Base-by-base conservation (phyloP, 2,329 filamentous ascomycete species). In the Calonectria multiphialidica region DNA sequence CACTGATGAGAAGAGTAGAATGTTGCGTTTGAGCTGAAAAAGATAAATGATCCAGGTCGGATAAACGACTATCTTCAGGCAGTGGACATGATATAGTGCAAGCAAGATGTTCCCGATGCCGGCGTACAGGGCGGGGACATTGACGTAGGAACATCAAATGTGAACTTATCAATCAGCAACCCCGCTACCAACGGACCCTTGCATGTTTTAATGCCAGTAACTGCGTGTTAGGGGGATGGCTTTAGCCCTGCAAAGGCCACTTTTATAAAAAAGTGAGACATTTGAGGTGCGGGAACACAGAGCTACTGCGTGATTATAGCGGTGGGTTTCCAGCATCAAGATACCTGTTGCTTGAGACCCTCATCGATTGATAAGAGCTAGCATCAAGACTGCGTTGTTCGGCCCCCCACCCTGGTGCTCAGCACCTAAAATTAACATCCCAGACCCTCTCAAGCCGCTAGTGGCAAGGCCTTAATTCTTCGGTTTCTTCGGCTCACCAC, bases 401-500 rank as follows among this genome's bases (percentile, higher is more conserved):
- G n/a, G 21, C 30, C 47, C 47, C 33, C 47, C 63, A 66, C 63
- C 53, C 21, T 47, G 45, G 28, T 10, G 30, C n/a, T 62, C 57
- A 62, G 45, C 45, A 47, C 62, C 62, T 65, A 65, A 65, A 65
- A 64, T 47, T 35, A 47, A 64, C 61, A 47, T 47, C 61, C 45
- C 9, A 42, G 57, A 30, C 40, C 37, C 37, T 44, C 40, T 45
- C 23, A 45, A 62, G 57, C 15, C 40, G 57, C 40, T 62, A 45
- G 33, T n/a, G 62, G 62, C 45, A 30, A 13, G 21, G 23, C 57
- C 42, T 50, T 53, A 50, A 53, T 40, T 65, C 62, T 65, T 15
- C 62, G 13, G 33, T 10, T 40, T 65, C 62, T 65, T 15, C 62
- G 13, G 33, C 18, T 35, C 12, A 42, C 7, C 15, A 47, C 33